A percentile compares a stretch with the other conserved stretches of the same genome.
phyloP scores from a whole-genome alignment of 1,284 basidiomycete species.

The Gomphus bonarii region DNA sequence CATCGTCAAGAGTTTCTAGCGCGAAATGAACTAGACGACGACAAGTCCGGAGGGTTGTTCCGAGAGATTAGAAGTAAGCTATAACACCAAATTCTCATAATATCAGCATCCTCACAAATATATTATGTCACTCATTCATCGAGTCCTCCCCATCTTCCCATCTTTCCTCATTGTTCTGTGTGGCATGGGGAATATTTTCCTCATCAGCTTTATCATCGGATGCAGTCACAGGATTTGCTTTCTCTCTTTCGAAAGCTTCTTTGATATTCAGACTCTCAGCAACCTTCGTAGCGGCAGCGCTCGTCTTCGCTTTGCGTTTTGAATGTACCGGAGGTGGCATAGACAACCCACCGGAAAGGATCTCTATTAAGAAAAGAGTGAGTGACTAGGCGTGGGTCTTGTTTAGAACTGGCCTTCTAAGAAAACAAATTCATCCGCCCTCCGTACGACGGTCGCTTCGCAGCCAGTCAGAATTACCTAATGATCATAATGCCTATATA shows the following conservation, averaged over 20 bases:
- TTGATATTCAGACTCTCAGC: slow-evolving; percentile 1
- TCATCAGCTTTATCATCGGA: not conserved
- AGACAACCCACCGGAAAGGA: not conserved
- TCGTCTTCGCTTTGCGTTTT: slow-evolving; percentile 5
- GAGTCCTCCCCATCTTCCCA: not conserved
- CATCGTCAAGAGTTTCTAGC: slow-evolving; percentile 46
- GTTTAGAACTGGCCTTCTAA: slow-evolving; percentile 35
- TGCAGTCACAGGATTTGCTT: not conserved
- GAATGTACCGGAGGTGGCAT: not conserved
- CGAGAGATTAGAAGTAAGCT: slow-evolving; percentile 32
- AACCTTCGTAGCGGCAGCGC: not conserved
- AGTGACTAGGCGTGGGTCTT: not conserved
- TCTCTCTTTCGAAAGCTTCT: slow-evolving; percentile 1
- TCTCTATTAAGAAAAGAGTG: not conserved
- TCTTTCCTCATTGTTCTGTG: too few relatives aligned
- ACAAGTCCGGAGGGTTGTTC: slow-evolving; percentile 39
- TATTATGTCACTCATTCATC: not conserved
- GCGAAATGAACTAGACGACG: slow-evolving; percentile 47
- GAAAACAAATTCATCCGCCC: slow-evolving; percentile 64
- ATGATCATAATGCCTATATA: slow-evolving; percentile 5
- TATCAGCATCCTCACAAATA: not conserved
- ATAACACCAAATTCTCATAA: slow-evolving; percentile 3
- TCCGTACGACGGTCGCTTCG: slow-evolving; percentile 38
- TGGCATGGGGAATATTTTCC: too few relatives aligned
- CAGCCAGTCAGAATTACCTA: not conserved